These are phyloP conservation scores for Phoma herbarum DNA, from an alignment of 2,329 filamentous ascomycete species.

Conservation along the genomic window DNA sequence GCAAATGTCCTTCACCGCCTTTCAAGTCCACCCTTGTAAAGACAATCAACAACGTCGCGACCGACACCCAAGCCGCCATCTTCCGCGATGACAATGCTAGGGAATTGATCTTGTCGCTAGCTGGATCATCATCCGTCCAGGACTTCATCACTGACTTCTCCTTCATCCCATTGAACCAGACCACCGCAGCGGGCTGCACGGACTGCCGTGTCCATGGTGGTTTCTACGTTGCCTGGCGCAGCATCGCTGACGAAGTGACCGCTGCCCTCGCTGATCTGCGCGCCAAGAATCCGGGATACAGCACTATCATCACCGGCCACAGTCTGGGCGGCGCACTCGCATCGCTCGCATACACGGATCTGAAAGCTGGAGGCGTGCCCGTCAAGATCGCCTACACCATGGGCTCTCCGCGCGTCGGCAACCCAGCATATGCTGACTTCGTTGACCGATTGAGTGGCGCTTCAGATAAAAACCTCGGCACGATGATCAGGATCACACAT, in stretches of 20 bases:
- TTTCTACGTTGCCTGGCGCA: conserved; percentile 65
- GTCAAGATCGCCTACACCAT: conserved; percentile 27
- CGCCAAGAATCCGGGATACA: conserved; percentile 59
- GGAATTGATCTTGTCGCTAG: conserved; percentile 28
- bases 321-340: conserved; percentile 72
- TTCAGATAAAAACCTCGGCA: conserved; percentile 56
- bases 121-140: conserved; percentile 22
- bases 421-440: conserved; percentile 62
- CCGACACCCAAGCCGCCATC: conserved; percentile 25
- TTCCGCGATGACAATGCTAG: conserved; percentile 23
- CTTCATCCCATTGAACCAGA: conserved; percentile 20
- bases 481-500: conserved; percentile 72
- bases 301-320: conserved; percentile 68
- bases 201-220: conserved; percentile 65
- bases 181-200: conserved; percentile 30
- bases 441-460: conserved; percentile 52
- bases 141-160: conserved; percentile 26
- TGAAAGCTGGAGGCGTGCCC: conserved; percentile 16
- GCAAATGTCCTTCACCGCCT: conserved; percentile 23
- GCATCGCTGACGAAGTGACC: conserved; percentile 56
- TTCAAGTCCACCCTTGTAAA: conserved; percentile 24
- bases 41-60: conserved; percentile 14
- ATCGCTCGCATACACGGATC: conserved; percentile 58
- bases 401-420: conserved; percentile 71
- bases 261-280: conserved; percentile 56